Evolutionary conservation across 345 rosid genomes (phyloP).

Genomic region (Gossypioides kirkii): DNA sequence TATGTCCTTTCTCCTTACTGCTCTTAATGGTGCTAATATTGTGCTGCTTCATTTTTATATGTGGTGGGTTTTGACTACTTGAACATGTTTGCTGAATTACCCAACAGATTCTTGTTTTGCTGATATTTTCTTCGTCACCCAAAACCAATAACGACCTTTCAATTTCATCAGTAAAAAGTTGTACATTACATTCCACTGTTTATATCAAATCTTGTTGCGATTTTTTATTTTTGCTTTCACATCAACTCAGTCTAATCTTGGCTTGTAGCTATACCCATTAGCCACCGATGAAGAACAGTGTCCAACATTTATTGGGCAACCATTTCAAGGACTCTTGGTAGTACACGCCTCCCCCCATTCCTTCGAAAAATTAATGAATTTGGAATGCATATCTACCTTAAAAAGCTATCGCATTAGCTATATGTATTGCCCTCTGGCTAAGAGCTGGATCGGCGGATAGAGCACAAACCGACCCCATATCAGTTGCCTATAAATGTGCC

Average conservation of each 20-base stretch:
- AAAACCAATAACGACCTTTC: neutral
- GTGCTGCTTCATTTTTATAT: neutral
- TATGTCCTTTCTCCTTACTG: constrained; percentile 6
- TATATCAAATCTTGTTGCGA: neutral
- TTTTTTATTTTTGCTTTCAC: neutral
- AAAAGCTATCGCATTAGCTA: neutral
- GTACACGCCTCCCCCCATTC: neutral
- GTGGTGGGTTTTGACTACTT: neutral
- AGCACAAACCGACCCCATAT: neutral
- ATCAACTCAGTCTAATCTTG: neutral
- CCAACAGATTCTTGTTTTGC: neutral
- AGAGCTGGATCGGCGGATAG: neutral
- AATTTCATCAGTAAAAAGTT: neutral
- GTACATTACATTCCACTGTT: neutral
- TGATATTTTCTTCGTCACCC: neutral
- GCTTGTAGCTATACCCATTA: neutral
- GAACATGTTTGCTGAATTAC: neutral
- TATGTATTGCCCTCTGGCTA: neutral
- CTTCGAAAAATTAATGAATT: neutral
- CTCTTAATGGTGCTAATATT: neutral
- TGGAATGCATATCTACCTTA: neutral
- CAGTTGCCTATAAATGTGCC: no score
- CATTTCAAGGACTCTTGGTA: neutral
- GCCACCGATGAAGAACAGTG: neutral
- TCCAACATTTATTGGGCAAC: neutral